Conservation (phyloP, 2,329 filamentous ascomycete genomes). For the Xylariaceae sp. region DNA sequence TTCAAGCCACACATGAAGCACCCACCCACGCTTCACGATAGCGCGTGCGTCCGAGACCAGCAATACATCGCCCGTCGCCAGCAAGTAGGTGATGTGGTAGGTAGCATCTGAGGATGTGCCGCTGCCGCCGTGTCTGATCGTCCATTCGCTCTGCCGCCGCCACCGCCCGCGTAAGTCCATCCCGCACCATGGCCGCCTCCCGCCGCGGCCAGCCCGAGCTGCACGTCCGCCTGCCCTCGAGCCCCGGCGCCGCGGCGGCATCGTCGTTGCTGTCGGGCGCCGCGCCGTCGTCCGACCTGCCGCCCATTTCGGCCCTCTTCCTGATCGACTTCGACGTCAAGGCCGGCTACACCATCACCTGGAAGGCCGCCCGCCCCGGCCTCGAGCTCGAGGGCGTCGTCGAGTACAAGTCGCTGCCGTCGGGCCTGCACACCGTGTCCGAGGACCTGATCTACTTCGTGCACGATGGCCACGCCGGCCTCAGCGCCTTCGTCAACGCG, state of each 20-base stretch:
- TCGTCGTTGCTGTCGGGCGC: no score
- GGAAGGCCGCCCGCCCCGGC: slow-evolving; percentile 67
- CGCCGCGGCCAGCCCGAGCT: slow-evolving; percentile 27
- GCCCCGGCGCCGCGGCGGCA: slow-evolving; percentile 22
- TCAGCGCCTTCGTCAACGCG: slow-evolving; percentile 85
- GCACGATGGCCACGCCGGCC: slow-evolving; percentile 72
- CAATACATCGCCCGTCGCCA: background rate
- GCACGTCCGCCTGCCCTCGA: slow-evolving; percentile 24
- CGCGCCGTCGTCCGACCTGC: slow-evolving; percentile 36
- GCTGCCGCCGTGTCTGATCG: background rate
- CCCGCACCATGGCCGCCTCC: slow-evolving; percentile 22
- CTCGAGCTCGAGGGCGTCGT: slow-evolving; percentile 77
- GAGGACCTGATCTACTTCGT: slow-evolving; percentile 93
- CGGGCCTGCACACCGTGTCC: slow-evolving; percentile 79
- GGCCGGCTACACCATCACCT: slow-evolving; percentile 82
- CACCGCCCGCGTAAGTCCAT: background rate
- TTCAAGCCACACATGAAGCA: background rate
- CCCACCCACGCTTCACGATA: no score
- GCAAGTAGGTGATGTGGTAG: background rate
- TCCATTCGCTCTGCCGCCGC: background rate
- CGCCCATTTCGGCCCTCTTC: slow-evolving; percentile 70
- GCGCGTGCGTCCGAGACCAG: no score
- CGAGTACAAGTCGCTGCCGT: slow-evolving; percentile 94
- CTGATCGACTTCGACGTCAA: slow-evolving; percentile 90
- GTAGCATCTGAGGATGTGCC: no score